These are phyloP conservation scores for Stropharia rugosoannulata DNA, from an alignment of 768 basidiomycete species.

Conservation along the genomic window DNA sequence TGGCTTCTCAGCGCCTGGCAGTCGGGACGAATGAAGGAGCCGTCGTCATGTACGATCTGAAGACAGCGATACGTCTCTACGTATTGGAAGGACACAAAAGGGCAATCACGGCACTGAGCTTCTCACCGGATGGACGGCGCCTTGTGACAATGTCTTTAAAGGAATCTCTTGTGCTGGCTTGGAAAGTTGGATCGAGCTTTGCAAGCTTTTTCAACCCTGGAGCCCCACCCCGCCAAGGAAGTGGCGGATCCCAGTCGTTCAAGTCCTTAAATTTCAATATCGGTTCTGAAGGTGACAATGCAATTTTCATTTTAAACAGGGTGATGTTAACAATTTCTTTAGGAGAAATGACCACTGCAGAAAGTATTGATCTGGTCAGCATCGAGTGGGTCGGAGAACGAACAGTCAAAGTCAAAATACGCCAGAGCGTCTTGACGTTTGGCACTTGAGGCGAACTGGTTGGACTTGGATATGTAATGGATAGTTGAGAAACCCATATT, in stretches of 20 bases:
- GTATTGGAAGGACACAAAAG: slow-evolving; percentile 91
- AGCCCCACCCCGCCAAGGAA: slow-evolving; percentile 87
- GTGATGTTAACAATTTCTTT: not conserved
- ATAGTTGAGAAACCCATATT: no score
- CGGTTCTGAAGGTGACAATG: slow-evolving; percentile 70
- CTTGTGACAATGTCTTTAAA: slow-evolving; percentile 86
- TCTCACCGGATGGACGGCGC: slow-evolving; percentile 91
- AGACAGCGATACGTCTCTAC: slow-evolving; percentile 92
- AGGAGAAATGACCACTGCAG: slow-evolving; percentile 47
- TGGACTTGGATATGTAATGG: not conserved
- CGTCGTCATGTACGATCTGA: slow-evolving; percentile 93
- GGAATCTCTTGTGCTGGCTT: slow-evolving; percentile 82
- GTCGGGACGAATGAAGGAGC: slow-evolving; percentile 96
- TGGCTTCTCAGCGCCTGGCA: slow-evolving; percentile 80
- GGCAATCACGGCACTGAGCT: slow-evolving; percentile 79
- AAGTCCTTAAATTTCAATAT: slow-evolving; percentile 87
- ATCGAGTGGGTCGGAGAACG: slow-evolving; percentile 88
- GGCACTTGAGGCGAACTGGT: slow-evolving; percentile 46
- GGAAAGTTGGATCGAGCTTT: slow-evolving; percentile 94
- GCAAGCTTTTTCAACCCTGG: slow-evolving; percentile 90
- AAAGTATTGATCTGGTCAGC: slow-evolving; percentile 66
- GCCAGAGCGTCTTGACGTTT: slow-evolving; percentile 83
- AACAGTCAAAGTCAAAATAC: slow-evolving; percentile 79
- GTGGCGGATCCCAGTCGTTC: slow-evolving; percentile 79
- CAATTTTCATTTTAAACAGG: not conserved